Evolutionary conservation across 2,329 filamentous ascomycete species (phyloP).

Genomic region (Fusarium camptoceras): DNA sequence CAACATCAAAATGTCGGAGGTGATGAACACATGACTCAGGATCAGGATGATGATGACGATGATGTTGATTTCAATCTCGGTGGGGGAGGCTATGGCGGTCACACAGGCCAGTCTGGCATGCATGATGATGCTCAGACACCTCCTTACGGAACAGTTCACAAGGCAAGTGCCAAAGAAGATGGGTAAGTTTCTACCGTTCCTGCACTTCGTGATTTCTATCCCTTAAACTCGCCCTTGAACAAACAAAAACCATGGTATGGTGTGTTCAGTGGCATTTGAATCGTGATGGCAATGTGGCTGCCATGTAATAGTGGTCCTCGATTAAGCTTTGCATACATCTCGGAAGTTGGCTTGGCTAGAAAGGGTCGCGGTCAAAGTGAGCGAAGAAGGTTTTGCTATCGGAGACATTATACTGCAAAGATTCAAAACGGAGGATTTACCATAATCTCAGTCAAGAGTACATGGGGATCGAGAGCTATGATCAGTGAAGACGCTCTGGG

Average conservation of each 20-base stretch:
- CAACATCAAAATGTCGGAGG: slow-evolving; percentile 44
- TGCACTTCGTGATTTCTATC: slow-evolving; percentile 42
- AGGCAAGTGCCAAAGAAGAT: slow-evolving; percentile 72
- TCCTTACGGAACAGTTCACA: slow-evolving; percentile 56
- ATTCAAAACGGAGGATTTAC: slow-evolving; percentile 41
- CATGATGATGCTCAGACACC: slow-evolving; percentile 50
- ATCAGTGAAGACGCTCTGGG: slow-evolving; percentile 39
- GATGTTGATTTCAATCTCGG: slow-evolving; percentile 71
- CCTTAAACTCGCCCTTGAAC: slow-evolving; percentile 20
- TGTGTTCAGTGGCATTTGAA: slow-evolving; percentile 24
- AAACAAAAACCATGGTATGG: slow-evolving; percentile 19
- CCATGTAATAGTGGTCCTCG: slow-evolving; percentile 39
- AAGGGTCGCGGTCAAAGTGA: slow-evolving; percentile 45
- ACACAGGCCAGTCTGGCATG: slow-evolving; percentile 42
- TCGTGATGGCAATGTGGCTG: slow-evolving; percentile 37
- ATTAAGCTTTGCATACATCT: slow-evolving; percentile 37
- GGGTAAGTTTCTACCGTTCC: slow-evolving; percentile 54
- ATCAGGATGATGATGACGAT: slow-evolving; percentile 65
- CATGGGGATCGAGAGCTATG: slow-evolving; percentile 43
- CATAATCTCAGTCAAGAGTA: slow-evolving; percentile 39
- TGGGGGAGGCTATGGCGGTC: slow-evolving; percentile 48
- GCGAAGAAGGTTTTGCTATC: slow-evolving; percentile 42
- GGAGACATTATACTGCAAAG: slow-evolving; percentile 41
- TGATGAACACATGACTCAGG: slow-evolving; percentile 58
- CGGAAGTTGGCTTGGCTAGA: slow-evolving; percentile 47